Evolutionary conservation across 306 rosid species (phyloP).

Genomic region (Vigna trinervia): DNA sequence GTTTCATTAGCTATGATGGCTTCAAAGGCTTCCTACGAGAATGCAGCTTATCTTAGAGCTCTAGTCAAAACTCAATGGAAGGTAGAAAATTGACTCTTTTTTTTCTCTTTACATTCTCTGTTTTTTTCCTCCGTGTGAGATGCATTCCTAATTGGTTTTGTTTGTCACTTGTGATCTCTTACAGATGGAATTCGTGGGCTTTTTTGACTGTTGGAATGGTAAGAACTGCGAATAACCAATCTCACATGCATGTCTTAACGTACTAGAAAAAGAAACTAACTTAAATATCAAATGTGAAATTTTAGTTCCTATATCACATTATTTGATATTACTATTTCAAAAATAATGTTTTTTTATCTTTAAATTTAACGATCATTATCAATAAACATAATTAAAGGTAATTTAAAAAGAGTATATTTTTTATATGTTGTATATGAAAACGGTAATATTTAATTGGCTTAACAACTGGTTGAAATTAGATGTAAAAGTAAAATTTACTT

Average conservation of each 20-base stretch:
- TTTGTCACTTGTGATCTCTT: background rate
- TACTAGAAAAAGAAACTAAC: too few relatives aligned
- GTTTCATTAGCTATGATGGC: constrained; percentile 69
- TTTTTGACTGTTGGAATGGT: constrained; percentile 80
- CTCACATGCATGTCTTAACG: background rate
- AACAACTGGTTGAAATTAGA: too few relatives aligned
- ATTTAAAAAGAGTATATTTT: too few relatives aligned
- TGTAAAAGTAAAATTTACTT: too few relatives aligned
- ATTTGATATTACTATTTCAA: too few relatives aligned
- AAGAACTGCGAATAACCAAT: constrained; percentile 26
- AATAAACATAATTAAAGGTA: too few relatives aligned
- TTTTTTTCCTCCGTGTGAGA: background rate
- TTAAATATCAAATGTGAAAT: too few relatives aligned
- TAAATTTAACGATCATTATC: too few relatives aligned
- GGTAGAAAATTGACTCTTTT: constrained; percentile 39
- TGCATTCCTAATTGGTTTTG: background rate
- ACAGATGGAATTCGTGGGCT: constrained; percentile 77
- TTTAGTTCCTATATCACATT: too few relatives aligned
- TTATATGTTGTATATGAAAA: too few relatives aligned
- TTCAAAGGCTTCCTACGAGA: constrained; percentile 69
- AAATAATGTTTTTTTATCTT: too few relatives aligned
- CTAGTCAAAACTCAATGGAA: constrained; percentile 58
- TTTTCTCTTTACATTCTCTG: background rate
- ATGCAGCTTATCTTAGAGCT: constrained; percentile 51
- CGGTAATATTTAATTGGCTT: too few relatives aligned